These are phyloP conservation scores for Cyclotella choctawhatcheeana DNA, from an alignment of 108 stramenopile species.

Conservation along the genomic window DNA sequence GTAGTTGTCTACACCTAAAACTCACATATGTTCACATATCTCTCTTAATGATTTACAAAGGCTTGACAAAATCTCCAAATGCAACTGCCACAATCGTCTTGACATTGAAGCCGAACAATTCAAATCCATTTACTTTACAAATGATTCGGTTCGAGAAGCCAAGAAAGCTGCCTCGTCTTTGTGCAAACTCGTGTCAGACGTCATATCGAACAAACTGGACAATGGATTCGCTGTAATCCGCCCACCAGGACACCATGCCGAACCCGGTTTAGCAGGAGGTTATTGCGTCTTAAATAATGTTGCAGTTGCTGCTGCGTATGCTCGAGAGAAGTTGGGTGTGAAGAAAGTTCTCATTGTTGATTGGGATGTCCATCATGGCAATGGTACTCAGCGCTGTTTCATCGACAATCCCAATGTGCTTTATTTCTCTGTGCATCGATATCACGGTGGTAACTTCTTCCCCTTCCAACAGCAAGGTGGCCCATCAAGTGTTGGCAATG, in stretches of 20 bases:
- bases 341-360: slow-evolving; percentile 57
- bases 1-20: not conserved
- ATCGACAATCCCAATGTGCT: slow-evolving; percentile 62
- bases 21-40: not conserved
- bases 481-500: slow-evolving; percentile 50
- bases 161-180: slow-evolving; percentile 57
- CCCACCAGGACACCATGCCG: slow-evolving; percentile 94
- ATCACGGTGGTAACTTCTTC: slow-evolving; percentile 66
- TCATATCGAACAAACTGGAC: slow-evolving; percentile 42
- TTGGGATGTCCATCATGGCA: slow-evolving; percentile 65
- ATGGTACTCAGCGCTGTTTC: slow-evolving; percentile 64
- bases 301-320: slow-evolving; percentile 77
- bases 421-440: slow-evolving; percentile 78
- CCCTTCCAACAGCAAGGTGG: slow-evolving; percentile 55
- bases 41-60: not conserved
- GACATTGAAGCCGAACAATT: slow-evolving; percentile 61
- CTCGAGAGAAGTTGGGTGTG: slow-evolving; percentile 46
- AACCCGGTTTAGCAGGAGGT: slow-evolving; percentile 62
- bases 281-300: slow-evolving; percentile 92
- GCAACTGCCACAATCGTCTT: slow-evolving; percentile 43
- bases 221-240: slow-evolving; percentile 76
- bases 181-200: slow-evolving; percentile 47
- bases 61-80: slow-evolving; percentile 41
- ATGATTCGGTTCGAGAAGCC: slow-evolving; percentile 47
- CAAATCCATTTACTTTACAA: slow-evolving; percentile 63